Evolutionary conservation across 306 rosid species (phyloP), one percentile per base, ranked within the genome.

Genomic region (Boehmeria nivea): DNA sequence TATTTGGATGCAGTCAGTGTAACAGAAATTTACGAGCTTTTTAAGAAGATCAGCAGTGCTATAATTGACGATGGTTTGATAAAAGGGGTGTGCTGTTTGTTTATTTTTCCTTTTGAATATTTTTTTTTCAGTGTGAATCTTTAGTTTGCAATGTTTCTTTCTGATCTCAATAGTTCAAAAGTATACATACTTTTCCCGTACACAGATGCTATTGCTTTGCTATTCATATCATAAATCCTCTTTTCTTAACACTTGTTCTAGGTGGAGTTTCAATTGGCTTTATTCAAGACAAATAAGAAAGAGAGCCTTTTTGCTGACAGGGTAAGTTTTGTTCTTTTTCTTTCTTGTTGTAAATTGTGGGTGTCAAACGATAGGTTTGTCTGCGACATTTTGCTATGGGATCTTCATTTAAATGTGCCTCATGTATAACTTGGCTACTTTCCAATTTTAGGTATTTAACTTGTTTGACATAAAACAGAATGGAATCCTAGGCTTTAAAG

Each of bases 251-350:
- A 47, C 66, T 26, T 73, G 12, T 65, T 73, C 61, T 76, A 93
- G 96, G 99, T 85, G 73, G 99, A 93, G 72, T 93, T 93, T 71
- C 99, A 93, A 72, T 76, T 93, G 74, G 99, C 96, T 1, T 61
- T 93, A 51, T 93, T 93, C 80, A 93, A 87, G 87, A 93, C 99
- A 23, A 93, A 87, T 66, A 93, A 93, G 72, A 93, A 93, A 71
- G 99, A 93, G 75, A 93, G 99, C 70, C 51, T 93, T 58, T 93
- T 93, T 46, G 96, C 95, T 40, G 99, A 93, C 70, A 82, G 99
- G 90, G 99, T 93, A 87, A 3, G 0, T 50, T 50, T 28, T 52
- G 16, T 52, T 15, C 1, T 4, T 34, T 12, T 19, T 22, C 14
- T 43, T 3, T 18, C 55, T 34, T n/a, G n/a, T n/a, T n/a, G n/a